Evolutionary conservation across 345 rosid genomes (phyloP), one percentile per base, ranked within the genome.

Genomic region (Camelina hispida): DNA sequence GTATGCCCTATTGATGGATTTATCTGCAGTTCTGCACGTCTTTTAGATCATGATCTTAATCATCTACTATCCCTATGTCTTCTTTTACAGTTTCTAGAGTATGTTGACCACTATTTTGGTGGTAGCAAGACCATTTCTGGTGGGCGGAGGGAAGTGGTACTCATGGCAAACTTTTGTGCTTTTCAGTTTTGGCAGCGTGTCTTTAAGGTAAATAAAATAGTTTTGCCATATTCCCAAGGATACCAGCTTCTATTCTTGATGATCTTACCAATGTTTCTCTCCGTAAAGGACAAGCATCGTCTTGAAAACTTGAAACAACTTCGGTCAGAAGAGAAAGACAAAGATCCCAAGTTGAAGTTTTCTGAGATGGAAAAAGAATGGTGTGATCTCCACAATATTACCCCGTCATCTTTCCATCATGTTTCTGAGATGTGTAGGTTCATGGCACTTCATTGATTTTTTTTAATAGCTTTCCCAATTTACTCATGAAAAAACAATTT

Each of bases 101-200:
- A 93, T 64, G 60, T 78, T 34, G 70, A 60, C 59, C 66, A 67
- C 77, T 85, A 88, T 83, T 87, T 81, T 66, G 78, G 78, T 53
- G 91, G 70, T 56, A 60, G 82, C 66, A 81, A 69, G 61, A 66
- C 44, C 60, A 78, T 80, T 47, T 72, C 81, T 73, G 74, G 84
- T 75, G 90, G 93, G 62, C 85, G 81, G 58, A 86, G 81, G 82
- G 98, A 91, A 84, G 69, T 57, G 75, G 17, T 73, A 47, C 77
- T 89, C 22, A 74, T 93, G 77, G 98, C 84, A 59, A 93, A 93
- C 75, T 81, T 91, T 25, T 78, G 88, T 72, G 94, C 97, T 35
- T 91, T 81, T 81, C 88, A 89, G 84, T 93, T 93, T 80, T 93
- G 97, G 98, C 94, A 89, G 62, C 87, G 80, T 57, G 84, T 82